Evolutionary conservation across 73 alveolate genomes (phyloP).

Genomic region (Symbiodinium natans): DNA sequence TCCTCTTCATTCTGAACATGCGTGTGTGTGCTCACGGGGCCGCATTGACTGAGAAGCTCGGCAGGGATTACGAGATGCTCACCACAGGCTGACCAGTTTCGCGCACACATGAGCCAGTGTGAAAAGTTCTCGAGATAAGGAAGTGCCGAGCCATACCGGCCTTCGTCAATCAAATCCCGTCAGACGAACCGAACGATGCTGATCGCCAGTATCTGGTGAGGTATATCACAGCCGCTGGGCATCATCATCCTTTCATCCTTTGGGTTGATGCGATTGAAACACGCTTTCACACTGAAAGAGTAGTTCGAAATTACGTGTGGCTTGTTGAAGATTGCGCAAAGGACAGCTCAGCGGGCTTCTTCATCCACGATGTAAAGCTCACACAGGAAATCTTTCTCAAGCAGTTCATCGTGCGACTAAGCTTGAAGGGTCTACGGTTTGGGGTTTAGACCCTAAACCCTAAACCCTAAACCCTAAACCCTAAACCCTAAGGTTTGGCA

Average conservation of each 20-base stretch:
- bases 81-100: not conserved
- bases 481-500: too few species aligned
- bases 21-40: conserved; percentile 61
- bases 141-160: conserved; percentile 67
- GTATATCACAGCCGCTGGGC: conserved; percentile 8
- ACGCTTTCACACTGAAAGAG: not conserved
- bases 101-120: too few species aligned
- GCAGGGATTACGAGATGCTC: too few species aligned
- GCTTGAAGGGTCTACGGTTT: too few species aligned
- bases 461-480: too few species aligned
- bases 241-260: not conserved
- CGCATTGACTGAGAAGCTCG: conserved; percentile 46
- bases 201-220: conserved; percentile 64
- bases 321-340: not conserved
- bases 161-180: conserved; percentile 54
- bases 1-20: conserved; percentile 10
- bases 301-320: not conserved
- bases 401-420: conserved; percentile 8
- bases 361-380: conserved; percentile 49
- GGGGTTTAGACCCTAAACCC: too few species aligned
- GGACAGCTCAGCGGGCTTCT: conserved; percentile 84
- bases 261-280: not conserved
- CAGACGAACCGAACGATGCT: conserved; percentile 8
- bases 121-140: not conserved
- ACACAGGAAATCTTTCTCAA: conserved; percentile 66